phyloP scores from a whole-genome alignment of 2,329 filamentous ascomycete genomes.

The Anisogramma anomala region DNA sequence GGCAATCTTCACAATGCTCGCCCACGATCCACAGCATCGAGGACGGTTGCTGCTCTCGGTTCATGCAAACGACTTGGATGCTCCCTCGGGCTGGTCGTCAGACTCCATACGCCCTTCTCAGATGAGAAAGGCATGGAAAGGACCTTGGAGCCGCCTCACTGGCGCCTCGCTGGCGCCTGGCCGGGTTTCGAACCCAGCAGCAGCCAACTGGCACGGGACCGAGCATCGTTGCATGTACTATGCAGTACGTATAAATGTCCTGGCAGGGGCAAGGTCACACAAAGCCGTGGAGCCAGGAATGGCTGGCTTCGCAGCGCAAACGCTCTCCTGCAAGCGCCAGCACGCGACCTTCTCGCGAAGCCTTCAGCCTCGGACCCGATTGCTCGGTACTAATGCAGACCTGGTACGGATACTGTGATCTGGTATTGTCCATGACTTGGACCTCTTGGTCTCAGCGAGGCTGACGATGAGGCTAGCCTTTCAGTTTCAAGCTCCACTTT shows the following conservation, averaged over 20 bases:
- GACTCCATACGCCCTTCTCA: too few species aligned
- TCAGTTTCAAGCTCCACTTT: background rate
- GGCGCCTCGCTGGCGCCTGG: conserved; percentile 1
- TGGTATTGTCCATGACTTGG: background rate
- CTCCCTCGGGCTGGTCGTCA: too few species aligned
- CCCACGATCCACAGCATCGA: background rate
- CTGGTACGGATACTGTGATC: too few species aligned
- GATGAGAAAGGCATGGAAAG: background rate
- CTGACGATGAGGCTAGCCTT: background rate
- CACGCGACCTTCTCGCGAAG: background rate
- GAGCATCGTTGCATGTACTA: conserved; percentile 6
- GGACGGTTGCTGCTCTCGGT: too few species aligned
- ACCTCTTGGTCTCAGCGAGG: background rate
- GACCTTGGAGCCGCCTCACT: too few species aligned
- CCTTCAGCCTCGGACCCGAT: conserved; percentile 9
- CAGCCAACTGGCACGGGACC: conserved; percentile 7
- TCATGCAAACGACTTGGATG: too few species aligned
- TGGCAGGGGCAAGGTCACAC: too few species aligned
- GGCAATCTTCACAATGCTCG: background rate
- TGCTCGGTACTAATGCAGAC: conserved; percentile 4
- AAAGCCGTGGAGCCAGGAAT: conserved; percentile 3
- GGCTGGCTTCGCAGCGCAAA: conserved; percentile 1
- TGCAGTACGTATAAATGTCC: background rate
- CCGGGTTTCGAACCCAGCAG: conserved; percentile 13
- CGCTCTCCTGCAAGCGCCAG: background rate